Conservation (phyloP, 176 grass and related monocot species). For the Tuctoria greenei region DNA sequence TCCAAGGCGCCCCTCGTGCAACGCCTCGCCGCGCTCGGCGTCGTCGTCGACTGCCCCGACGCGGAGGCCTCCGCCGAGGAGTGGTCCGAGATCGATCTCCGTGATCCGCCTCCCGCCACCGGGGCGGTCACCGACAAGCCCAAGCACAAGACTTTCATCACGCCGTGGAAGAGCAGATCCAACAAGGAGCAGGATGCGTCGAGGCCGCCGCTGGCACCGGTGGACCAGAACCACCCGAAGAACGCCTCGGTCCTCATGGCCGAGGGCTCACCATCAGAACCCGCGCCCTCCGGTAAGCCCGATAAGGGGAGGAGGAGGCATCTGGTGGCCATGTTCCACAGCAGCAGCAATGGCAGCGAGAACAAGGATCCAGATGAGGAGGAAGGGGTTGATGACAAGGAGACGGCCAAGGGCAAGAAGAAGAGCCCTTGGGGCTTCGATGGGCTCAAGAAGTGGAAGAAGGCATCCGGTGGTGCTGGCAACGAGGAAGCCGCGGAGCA, state of each 20-base stretch:
- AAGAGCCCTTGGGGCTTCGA: conserved; percentile 81
- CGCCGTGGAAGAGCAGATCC: conserved; percentile 58
- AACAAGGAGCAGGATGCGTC: conserved; percentile 48
- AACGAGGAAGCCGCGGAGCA: conserved; percentile 33
- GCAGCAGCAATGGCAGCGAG: conserved; percentile 19
- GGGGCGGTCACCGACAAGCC: conserved; percentile 39
- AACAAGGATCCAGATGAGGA: conserved; percentile 40
- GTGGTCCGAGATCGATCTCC: conserved; percentile 89
- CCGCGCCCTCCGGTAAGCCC: conserved; percentile 8
- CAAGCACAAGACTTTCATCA: conserved; percentile 67
- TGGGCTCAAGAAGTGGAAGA: conserved; percentile 92
- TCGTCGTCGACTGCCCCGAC: conserved; percentile 67
- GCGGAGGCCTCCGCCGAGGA: conserved; percentile 59
- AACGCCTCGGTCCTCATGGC: conserved; percentile 47
- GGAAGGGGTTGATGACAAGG: conserved; percentile 41
- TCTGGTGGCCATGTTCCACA: conserved; percentile 45
- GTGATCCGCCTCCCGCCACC: conserved; percentile 41
- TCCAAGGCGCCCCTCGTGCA: conserved; percentile 74
- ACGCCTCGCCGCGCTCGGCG: conserved; percentile 70
- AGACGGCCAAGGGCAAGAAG: conserved; percentile 41
- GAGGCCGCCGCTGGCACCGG: conserved; percentile 29
- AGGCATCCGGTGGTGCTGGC: conserved; percentile 14
- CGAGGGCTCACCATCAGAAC: conserved; percentile 42
- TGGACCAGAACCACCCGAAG: conserved; percentile 45
- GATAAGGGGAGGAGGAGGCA: conserved; percentile 63